phyloP scores from a whole-genome alignment of 2,329 filamentous ascomycete species.

The Monosporascus ibericus region DNA sequence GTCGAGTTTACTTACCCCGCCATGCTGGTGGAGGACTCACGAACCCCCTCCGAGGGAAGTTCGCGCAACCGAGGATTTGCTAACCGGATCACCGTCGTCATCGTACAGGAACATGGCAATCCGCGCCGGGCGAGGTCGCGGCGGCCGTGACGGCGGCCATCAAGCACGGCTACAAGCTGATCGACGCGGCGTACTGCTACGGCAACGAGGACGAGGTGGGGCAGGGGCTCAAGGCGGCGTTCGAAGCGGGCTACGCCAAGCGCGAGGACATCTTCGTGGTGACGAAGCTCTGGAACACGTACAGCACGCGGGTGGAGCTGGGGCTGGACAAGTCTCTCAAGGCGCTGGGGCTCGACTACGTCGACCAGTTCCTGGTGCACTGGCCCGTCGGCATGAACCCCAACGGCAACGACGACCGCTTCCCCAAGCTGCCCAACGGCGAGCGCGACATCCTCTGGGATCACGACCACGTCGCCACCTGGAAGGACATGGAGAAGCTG shows the following conservation, averaged over 20 bases:
- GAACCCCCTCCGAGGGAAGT: too few relatives aligned
- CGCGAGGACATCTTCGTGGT: slow-evolving; percentile 78
- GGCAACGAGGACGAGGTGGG: slow-evolving; percentile 81
- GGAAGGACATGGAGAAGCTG: slow-evolving; percentile 68
- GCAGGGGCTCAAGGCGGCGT: slow-evolving; percentile 66
- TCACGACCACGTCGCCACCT: slow-evolving; percentile 69
- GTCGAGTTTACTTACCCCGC: too few relatives aligned
- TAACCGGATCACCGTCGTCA: background rate
- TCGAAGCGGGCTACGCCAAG: slow-evolving; percentile 61
- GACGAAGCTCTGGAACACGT: slow-evolving; percentile 81
- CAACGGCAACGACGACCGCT: slow-evolving; percentile 64
- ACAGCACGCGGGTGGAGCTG: slow-evolving; percentile 63
- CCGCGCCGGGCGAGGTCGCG: slow-evolving; percentile 51
- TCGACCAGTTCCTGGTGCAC: slow-evolving; percentile 78
- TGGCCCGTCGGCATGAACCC: slow-evolving; percentile 81
- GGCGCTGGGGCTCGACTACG: slow-evolving; percentile 69
- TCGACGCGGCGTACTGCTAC: slow-evolving; percentile 73
- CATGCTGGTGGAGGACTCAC: too few relatives aligned
- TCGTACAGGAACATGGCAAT: slow-evolving; percentile 57
- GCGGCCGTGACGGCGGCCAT: slow-evolving; percentile 54
- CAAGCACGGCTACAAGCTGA: slow-evolving; percentile 49
- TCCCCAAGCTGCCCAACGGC: slow-evolving; percentile 70
- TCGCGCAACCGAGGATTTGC: background rate
- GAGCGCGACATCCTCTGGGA: slow-evolving; percentile 63
- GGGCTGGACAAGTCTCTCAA: slow-evolving; percentile 68